phyloP scores from a whole-genome alignment of 2,329 filamentous ascomycete species.

The Colletotrichum acutatum region DNA sequence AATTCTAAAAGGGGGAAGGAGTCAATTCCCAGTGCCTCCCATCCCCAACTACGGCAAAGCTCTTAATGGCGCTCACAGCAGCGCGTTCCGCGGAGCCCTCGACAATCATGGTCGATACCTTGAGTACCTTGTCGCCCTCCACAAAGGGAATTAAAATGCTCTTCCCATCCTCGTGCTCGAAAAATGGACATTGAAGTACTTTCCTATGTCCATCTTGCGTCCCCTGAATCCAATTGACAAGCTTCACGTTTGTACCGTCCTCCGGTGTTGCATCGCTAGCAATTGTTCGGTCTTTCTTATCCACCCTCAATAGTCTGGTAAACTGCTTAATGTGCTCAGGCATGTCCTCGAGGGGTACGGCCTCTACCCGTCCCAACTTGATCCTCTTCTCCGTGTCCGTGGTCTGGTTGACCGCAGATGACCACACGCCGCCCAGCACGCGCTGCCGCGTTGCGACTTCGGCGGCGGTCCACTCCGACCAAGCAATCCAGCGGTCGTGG shows the following conservation, averaged over 20 bases:
- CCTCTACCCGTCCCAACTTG: slow-evolving; percentile 50
- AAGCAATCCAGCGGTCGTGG: slow-evolving; percentile 71
- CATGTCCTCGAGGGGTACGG: slow-evolving; percentile 18
- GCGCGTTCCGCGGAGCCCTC: slow-evolving; percentile 23
- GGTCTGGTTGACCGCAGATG: slow-evolving; percentile 42
- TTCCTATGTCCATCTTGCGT: neutral
- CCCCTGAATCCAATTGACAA: slow-evolving; percentile 10
- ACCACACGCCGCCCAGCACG: slow-evolving; percentile 77
- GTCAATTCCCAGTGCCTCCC: too few species aligned
- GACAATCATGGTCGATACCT: slow-evolving; percentile 27
- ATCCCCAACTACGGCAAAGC: neutral
- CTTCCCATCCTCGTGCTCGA: slow-evolving; percentile 5
- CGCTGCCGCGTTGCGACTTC: slow-evolving; percentile 66
- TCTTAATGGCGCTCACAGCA: slow-evolving; percentile 14
- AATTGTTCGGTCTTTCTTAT: neutral
- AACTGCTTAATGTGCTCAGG: neutral
- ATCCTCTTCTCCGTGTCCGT: slow-evolving; percentile 47
- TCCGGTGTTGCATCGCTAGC: neutral
- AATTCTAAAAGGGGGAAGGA: neutral
- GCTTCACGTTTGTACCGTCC: neutral
- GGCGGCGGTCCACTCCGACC: slow-evolving; percentile 61
- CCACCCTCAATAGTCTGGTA: neutral
- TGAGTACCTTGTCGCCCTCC: slow-evolving; percentile 1
- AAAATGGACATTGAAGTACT: neutral
- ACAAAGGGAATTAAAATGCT: slow-evolving; percentile 18